Conservation (phyloP, 2,329 filamentous ascomycete species). For the Sporothrix phasma region DNA sequence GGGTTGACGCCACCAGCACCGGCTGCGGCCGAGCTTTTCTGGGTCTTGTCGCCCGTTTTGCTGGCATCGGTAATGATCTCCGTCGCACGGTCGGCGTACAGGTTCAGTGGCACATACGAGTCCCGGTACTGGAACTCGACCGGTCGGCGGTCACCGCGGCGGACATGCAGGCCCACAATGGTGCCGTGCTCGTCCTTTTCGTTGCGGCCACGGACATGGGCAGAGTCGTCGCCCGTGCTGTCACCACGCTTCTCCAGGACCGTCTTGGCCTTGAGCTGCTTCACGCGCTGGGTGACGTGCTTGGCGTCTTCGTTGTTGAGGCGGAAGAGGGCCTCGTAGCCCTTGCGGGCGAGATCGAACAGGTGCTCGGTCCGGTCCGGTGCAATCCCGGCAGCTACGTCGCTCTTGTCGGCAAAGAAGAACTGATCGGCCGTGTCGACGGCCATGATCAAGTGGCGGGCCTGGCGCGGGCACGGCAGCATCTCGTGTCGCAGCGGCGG, state of each 20-base stretch:
- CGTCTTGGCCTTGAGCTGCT: slow-evolving; percentile 42
- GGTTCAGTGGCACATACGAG: slow-evolving; percentile 65
- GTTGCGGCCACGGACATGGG: slow-evolving; percentile 13
- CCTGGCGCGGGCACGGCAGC: slow-evolving; percentile 67
- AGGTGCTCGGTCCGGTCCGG: slow-evolving; percentile 29
- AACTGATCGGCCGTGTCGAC: slow-evolving; percentile 54
- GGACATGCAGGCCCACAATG: slow-evolving; percentile 64
- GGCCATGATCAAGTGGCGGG: slow-evolving; percentile 65
- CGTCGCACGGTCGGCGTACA: slow-evolving; percentile 53
- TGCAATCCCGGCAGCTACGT: slow-evolving; percentile 27
- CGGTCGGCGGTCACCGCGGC: slow-evolving; percentile 70
- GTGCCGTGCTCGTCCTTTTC: slow-evolving; percentile 36
- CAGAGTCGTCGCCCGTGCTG: slow-evolving; percentile 22
- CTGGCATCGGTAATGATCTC: slow-evolving; percentile 39
- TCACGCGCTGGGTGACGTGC: slow-evolving; percentile 53
- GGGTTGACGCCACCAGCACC: neutral
- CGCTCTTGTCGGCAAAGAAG: slow-evolving; percentile 40
- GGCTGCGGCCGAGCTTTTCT: neutral
- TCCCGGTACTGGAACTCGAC: slow-evolving; percentile 65
- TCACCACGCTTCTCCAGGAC: slow-evolving; percentile 26
- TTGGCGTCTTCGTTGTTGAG: slow-evolving; percentile 53
- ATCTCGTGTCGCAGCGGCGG: slow-evolving; percentile 66
- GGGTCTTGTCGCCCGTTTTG: neutral
- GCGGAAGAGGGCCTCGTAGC: slow-evolving; percentile 66
- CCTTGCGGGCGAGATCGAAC: slow-evolving; percentile 56